Conservation (phyloP, 305 asterid genomes). For the Fraxinus angustifolia region DNA sequence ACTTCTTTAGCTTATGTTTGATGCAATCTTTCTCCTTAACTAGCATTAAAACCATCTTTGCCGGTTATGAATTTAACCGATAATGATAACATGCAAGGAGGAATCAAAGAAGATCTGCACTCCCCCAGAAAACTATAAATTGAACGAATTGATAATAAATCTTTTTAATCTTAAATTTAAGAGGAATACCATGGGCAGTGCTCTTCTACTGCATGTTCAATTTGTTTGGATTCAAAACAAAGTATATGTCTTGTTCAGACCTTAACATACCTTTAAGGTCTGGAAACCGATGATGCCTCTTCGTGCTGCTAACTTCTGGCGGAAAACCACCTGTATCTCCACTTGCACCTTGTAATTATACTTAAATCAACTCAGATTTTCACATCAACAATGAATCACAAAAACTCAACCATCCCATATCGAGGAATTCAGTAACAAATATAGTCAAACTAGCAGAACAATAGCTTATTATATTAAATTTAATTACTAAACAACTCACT, state of each 20-base stretch:
- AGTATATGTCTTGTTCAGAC: not conserved
- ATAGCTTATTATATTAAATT: not conserved
- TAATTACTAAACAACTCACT: slow-evolving; percentile 31
- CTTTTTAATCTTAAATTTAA: not conserved
- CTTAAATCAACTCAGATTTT: not conserved
- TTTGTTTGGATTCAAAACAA: not conserved
- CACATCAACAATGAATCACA: not conserved
- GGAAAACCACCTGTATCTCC: slow-evolving; percentile 39
- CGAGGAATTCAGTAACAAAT: not conserved
- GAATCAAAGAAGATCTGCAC: not conserved
- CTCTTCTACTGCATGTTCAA: not conserved
- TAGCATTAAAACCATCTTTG: not conserved
- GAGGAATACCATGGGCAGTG: not conserved
- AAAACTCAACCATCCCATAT: not conserved
- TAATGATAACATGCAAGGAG: not conserved
- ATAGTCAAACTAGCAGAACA: not conserved
- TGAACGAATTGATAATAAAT: not conserved
- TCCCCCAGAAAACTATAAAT: not conserved
- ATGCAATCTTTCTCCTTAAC: not conserved
- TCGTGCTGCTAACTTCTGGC: slow-evolving; percentile 46
- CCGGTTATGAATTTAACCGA: not conserved
- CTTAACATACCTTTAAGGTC: slow-evolving; percentile 55
- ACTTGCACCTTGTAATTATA: slow-evolving; percentile 38
- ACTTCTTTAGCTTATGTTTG: not conserved
- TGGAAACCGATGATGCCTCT: slow-evolving; percentile 52